Conservation (phyloP, 2,329 filamentous ascomycete species). For the Elsinoe ampelina region DNA sequence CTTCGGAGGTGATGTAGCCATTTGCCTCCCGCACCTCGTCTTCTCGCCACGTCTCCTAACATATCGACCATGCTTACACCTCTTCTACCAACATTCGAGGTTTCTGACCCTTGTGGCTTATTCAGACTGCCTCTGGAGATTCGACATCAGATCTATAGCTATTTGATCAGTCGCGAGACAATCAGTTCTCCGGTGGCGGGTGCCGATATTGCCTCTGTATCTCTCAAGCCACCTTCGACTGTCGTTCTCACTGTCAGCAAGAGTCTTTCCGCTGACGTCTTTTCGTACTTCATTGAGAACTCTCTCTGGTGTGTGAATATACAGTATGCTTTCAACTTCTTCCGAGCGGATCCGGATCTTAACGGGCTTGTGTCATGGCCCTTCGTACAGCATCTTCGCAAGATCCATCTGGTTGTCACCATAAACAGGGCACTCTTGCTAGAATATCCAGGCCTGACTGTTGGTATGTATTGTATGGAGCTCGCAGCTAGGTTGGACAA, state of each 20-base stretch:
- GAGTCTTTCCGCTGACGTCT: constrained; percentile 23
- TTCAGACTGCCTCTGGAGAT: constrained; percentile 36
- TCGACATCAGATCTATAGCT: constrained; percentile 33
- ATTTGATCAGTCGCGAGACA: constrained; percentile 25
- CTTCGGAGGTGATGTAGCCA: no score
- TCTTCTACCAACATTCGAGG: background rate
- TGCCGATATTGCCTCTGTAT: constrained; percentile 27
- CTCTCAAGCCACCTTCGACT: constrained; percentile 22
- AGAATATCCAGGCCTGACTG: constrained; percentile 25
- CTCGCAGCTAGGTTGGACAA: constrained; percentile 22
- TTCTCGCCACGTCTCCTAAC: background rate
- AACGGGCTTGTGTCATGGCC: constrained; percentile 20
- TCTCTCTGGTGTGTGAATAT: constrained; percentile 28
- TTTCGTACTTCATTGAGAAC: constrained; percentile 25
- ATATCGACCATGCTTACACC: background rate
- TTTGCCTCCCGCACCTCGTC: no score
- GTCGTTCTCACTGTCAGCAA: constrained; percentile 23
- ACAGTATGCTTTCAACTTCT: constrained; percentile 30
- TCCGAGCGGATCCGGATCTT: constrained; percentile 27
- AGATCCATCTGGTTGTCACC: constrained; percentile 28
- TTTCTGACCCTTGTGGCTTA: constrained; percentile 10
- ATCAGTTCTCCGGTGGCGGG: constrained; percentile 23
- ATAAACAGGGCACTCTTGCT: constrained; percentile 25
- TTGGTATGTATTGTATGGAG: constrained; percentile 24
- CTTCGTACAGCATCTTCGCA: constrained; percentile 20